Conservation (phyloP, 805 yeast species). For the Tetrapisispora phaffii region DNA sequence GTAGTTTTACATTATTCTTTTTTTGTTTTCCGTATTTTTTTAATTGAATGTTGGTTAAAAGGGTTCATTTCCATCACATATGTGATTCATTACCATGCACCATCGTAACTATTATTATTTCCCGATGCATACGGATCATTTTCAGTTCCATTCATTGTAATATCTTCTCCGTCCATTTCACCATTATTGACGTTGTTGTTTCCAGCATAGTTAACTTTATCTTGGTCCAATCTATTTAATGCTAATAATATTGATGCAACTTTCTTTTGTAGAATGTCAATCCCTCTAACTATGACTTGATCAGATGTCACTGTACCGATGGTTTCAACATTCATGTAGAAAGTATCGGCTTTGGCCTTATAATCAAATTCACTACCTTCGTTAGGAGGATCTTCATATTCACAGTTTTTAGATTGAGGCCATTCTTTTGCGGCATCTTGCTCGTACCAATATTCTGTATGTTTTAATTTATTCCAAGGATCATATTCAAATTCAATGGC, state of each 20-base stretch:
- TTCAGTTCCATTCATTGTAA: slow-evolving; percentile 24
- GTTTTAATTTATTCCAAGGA: slow-evolving; percentile 96
- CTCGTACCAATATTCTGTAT: slow-evolving; percentile 95
- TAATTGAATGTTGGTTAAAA: background rate
- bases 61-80: background rate
- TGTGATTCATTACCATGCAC: slow-evolving; percentile 22
- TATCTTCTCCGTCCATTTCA: slow-evolving; percentile 18
- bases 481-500: slow-evolving; percentile 96
- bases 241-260: slow-evolving; percentile 80
- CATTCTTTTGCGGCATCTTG: slow-evolving; percentile 81
- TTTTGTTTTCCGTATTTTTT: too few species aligned
- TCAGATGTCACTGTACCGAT: slow-evolving; percentile 83
- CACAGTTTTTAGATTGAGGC: slow-evolving; percentile 84
- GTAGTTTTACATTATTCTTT: too few species aligned
- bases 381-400: slow-evolving; percentile 92
- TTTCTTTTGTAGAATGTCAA: slow-evolving; percentile 78
- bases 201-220: slow-evolving; percentile 32
- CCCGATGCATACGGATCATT: slow-evolving; percentile 27
- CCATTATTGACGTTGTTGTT: background rate
- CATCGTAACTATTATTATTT: slow-evolving; percentile 23
- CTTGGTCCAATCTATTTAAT: slow-evolving; percentile 40
- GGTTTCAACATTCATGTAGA: slow-evolving; percentile 85
- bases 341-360: slow-evolving; percentile 68
- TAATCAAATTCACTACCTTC: slow-evolving; percentile 82
- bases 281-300: slow-evolving; percentile 78